These are phyloP conservation scores for Entomophthora muscae DNA, from an alignment of 371 early-diverging fungal genomes.

Conservation along the genomic window DNA sequence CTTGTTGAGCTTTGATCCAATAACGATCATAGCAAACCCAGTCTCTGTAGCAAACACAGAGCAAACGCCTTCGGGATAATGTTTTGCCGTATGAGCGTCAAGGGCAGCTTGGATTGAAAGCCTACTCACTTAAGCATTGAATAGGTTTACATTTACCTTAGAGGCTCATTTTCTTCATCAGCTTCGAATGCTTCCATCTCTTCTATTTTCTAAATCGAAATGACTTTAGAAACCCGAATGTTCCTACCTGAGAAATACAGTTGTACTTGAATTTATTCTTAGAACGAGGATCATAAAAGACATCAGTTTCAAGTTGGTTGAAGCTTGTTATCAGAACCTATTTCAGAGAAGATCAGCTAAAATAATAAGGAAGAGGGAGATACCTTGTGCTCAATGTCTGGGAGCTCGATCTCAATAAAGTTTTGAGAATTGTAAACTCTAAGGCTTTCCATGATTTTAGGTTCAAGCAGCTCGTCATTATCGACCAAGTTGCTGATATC, in stretches of 20 bases:
- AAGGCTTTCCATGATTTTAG: slow-evolving; percentile 46
- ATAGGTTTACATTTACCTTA: slow-evolving; percentile 17
- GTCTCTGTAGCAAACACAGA: slow-evolving; percentile 38
- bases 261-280: slow-evolving; percentile 48
- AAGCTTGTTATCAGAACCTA: slow-evolving; percentile 23
- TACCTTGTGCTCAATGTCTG: slow-evolving; percentile 44
- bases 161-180: slow-evolving; percentile 25
- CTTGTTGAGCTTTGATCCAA: slow-evolving; percentile 79
- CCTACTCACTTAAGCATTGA: slow-evolving; percentile 14
- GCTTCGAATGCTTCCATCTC: slow-evolving; percentile 32
- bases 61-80: slow-evolving; percentile 56
- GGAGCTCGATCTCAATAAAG: slow-evolving; percentile 43
- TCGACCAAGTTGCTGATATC: slow-evolving; percentile 73
- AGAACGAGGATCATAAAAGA: slow-evolving; percentile 55
- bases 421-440: slow-evolving; percentile 75
- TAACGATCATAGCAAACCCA: slow-evolving; percentile 44
- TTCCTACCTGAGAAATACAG: slow-evolving; percentile 41
- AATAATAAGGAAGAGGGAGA: neutral
- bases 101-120: slow-evolving; percentile 41
- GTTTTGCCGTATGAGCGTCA: slow-evolving; percentile 41
- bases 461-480: slow-evolving; percentile 59
- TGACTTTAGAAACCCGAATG: neutral
- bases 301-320: slow-evolving; percentile 34
- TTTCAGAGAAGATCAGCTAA: neutral
- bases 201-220: slow-evolving; percentile 22